Conservation (phyloP, 495 filamentous ascomycete genomes). For the Halenospora varia region DNA sequence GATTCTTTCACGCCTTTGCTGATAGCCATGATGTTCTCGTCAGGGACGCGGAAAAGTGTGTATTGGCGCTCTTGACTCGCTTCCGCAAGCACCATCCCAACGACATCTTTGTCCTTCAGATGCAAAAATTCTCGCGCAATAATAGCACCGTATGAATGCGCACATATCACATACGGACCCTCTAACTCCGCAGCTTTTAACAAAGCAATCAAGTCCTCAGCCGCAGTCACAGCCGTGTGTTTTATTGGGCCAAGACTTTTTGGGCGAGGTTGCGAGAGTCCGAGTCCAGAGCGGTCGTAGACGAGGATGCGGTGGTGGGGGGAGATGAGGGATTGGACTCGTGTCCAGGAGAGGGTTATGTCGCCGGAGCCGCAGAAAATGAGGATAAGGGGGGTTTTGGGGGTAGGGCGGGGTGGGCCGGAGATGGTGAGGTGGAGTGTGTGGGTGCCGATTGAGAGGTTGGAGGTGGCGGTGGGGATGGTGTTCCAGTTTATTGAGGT, state of each 20-base stretch:
- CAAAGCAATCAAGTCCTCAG: conserved; percentile 6
- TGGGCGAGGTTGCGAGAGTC: not conserved
- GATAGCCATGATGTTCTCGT: not conserved
- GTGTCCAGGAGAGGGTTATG: not conserved
- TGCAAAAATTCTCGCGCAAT: conserved; percentile 11
- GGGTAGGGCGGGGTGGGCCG: conserved; percentile 4
- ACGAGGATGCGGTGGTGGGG: not conserved
- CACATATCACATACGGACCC: conserved; percentile 9
- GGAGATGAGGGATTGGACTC: not conserved
- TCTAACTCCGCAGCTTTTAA: conserved; percentile 2
- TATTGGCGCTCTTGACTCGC: not conserved
- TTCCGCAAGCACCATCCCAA: conserved; percentile 15
- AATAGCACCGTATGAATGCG: conserved; percentile 13
- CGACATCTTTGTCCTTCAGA: not conserved
- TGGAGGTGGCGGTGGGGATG: not conserved
- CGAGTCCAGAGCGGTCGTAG: conserved; percentile 16
- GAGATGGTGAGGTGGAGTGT: conserved; percentile 1
- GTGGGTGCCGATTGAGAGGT: conserved; percentile 15
- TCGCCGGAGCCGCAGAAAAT: conserved; percentile 1
- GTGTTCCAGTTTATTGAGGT: conserved; percentile 14
- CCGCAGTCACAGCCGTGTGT: conserved; percentile 7
- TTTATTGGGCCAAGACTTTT: too few species aligned
- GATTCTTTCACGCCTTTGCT: not conserved
- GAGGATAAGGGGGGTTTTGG: not conserved
- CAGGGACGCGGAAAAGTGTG: not conserved